A percentile compares a stretch with the other conserved stretches of the same genome.
Conservation (phyloP, 2,329 filamentous ascomycete genomes). For the Xylariaceae sp. region DNA sequence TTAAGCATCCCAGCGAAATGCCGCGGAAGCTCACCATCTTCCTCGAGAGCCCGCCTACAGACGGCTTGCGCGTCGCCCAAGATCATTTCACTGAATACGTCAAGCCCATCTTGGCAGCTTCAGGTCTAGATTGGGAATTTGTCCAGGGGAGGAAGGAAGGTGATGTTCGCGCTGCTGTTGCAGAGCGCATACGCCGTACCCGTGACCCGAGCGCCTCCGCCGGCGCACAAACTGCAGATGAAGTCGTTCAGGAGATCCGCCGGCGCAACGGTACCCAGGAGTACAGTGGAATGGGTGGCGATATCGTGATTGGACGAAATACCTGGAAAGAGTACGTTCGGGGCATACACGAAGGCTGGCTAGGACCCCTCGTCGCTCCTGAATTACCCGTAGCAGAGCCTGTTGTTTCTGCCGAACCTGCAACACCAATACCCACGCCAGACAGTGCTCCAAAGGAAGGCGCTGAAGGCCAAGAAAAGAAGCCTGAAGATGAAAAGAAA, state of each 20-base stretch:
- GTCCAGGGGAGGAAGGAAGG: constrained; percentile 88
- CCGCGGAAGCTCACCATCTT: constrained; percentile 84
- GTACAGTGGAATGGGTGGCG: constrained; percentile 73
- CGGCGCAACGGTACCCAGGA: constrained; percentile 65
- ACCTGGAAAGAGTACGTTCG: constrained; percentile 97
- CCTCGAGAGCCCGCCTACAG: constrained; percentile 80
- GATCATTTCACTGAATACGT: constrained; percentile 96
- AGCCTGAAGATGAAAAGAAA: constrained; percentile 41
- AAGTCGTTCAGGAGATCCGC: constrained; percentile 61
- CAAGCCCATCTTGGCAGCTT: constrained; percentile 86
- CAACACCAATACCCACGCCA: constrained; percentile 2
- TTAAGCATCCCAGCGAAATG: constrained; percentile 66
- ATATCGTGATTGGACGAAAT: constrained; percentile 85
- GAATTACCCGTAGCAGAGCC: constrained; percentile 30
- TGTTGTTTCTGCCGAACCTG: constrained; percentile 15
- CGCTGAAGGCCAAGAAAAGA: constrained; percentile 33
- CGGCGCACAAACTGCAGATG: constrained; percentile 49
- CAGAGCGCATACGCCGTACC: constrained; percentile 77
- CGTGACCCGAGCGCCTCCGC: constrained; percentile 54
- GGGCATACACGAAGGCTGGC: constrained; percentile 92
- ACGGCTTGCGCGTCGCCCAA: constrained; percentile 78
- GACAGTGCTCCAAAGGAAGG: constrained; percentile 1
- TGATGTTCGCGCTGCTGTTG: constrained; percentile 83
- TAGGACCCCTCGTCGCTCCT: constrained; percentile 75
- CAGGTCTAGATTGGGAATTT: constrained; percentile 93